Conservation (phyloP, 2,329 filamentous ascomycete genomes). For the Phaeomoniella chlamydospora region DNA sequence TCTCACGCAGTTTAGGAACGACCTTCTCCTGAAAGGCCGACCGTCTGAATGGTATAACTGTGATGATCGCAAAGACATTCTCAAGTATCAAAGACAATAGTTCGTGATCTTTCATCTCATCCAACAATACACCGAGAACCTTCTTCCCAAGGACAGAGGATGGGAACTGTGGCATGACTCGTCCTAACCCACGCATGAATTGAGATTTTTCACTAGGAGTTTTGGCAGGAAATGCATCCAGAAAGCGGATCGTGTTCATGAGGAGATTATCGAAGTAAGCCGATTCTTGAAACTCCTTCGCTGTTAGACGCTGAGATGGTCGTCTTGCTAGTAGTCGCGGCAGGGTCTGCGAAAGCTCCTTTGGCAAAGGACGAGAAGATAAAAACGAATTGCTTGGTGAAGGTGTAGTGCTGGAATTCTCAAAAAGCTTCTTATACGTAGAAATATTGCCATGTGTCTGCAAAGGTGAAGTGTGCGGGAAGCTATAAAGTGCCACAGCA, state of each 20-base stretch:
- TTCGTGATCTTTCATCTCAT: constrained; percentile 87
- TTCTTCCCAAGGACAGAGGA: constrained; percentile 92
- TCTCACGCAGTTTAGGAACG: constrained; percentile 69
- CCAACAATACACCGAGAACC: constrained; percentile 71
- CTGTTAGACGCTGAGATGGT: constrained; percentile 74
- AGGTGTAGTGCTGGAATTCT: constrained; percentile 63
- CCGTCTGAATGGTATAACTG: constrained; percentile 60
- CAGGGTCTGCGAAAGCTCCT: constrained; percentile 63
- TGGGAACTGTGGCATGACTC: constrained; percentile 83
- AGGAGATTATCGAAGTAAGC: constrained; percentile 95
- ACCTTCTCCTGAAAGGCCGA: constrained; percentile 74
- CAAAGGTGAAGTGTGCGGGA: constrained; percentile 77
- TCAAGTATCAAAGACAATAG: constrained; percentile 73
- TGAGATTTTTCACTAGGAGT: constrained; percentile 79
- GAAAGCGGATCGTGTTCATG: constrained; percentile 88
- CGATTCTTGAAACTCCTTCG: constrained; percentile 84
- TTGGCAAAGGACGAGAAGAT: constrained; percentile 63
- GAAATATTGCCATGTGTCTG: constrained; percentile 68
- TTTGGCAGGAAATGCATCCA: constrained; percentile 84
- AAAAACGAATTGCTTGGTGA: constrained; percentile 73
- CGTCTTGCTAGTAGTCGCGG: constrained; percentile 76
- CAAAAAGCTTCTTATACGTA: constrained; percentile 73
- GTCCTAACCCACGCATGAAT: constrained; percentile 77
- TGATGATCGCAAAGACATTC: constrained; percentile 83
- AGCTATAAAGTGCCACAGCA: constrained; percentile 83